Conservation (phyloP, 371 early-diverging fungal species). For the Mucor sp. region DNA sequence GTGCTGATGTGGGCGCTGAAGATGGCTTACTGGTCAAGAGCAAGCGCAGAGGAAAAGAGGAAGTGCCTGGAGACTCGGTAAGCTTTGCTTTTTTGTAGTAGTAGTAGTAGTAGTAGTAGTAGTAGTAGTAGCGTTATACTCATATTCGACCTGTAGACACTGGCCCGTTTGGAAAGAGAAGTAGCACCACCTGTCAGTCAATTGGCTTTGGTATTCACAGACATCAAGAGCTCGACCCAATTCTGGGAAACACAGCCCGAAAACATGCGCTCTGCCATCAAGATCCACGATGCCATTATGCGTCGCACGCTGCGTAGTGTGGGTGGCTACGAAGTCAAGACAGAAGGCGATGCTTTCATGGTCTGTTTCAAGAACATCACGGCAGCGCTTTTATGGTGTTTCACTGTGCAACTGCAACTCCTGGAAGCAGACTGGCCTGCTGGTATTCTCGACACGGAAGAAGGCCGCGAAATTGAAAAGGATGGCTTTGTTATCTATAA, state of each 20-base stretch:
- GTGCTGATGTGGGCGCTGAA: constrained; percentile 11
- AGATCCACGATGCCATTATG: constrained; percentile 88
- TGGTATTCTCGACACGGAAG: constrained; percentile 81
- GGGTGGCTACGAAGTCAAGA: constrained; percentile 98
- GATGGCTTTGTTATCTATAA: constrained; percentile 72
- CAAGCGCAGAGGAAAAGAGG: constrained; percentile 51
- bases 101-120: no score
- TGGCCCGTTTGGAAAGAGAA: constrained; percentile 75
- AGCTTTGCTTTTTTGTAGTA: constrained; percentile 7
- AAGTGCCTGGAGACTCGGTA: constrained; percentile 51
- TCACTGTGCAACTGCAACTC: constrained; percentile 85
- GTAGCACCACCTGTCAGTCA: constrained; percentile 86
- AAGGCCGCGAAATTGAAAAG: constrained; percentile 77
- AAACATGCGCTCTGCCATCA: constrained; percentile 90
- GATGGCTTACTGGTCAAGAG: constrained; percentile 33
- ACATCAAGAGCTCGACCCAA: constrained; percentile 92
- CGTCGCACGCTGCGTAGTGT: constrained; percentile 78
- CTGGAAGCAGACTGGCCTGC: constrained; percentile 91
- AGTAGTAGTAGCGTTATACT: background rate
- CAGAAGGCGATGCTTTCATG: constrained; percentile 97
- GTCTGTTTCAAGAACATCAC: constrained; percentile 89
- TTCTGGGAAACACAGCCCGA: constrained; percentile 91
- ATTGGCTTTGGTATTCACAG: constrained; percentile 92
- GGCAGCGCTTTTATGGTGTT: constrained; percentile 88
- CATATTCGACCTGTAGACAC: constrained; percentile 29